Evolutionary conservation across 192 early-diverging fungal species (phyloP).

Genomic region (Gaertneriomyces semiglobifer): DNA sequence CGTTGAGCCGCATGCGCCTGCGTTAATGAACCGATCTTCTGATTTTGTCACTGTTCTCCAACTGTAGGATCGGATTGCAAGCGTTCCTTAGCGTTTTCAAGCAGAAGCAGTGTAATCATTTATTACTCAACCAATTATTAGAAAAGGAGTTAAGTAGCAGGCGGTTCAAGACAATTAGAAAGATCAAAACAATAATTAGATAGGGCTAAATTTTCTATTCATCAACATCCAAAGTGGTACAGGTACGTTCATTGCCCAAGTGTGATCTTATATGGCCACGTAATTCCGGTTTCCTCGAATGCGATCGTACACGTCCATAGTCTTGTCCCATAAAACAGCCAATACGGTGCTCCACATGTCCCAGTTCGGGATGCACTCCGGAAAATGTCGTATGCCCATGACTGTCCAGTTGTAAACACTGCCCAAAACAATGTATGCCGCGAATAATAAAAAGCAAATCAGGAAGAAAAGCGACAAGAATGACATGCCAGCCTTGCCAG

Average conservation of each 20-base stretch:
- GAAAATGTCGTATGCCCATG: slow-evolving; percentile 18
- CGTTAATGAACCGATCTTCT: not conserved
- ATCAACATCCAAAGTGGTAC: not conserved
- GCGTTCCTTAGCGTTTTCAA: slow-evolving; percentile 44
- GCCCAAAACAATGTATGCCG: slow-evolving; percentile 16
- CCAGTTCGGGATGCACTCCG: slow-evolving; percentile 24
- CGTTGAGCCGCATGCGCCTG: not conserved
- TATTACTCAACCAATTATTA: not conserved
- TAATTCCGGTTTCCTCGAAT: not conserved
- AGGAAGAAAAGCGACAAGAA: slow-evolving; percentile 7
- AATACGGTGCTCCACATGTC: slow-evolving; percentile 16
- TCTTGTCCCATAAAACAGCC: slow-evolving; percentile 7
- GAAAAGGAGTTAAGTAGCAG: not conserved
- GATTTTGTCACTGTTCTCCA: not conserved
- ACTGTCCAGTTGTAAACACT: slow-evolving; percentile 21
- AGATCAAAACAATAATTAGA: not conserved
- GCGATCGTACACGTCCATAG: too few relatives aligned
- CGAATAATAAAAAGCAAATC: slow-evolving; percentile 5
- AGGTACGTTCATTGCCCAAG: not conserved
- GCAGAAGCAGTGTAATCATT: slow-evolving; percentile 42
- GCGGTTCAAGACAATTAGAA: not conserved
- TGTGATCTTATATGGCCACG: not conserved
- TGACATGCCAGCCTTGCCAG: slow-evolving; percentile 5
- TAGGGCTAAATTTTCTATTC: not conserved
- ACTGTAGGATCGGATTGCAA: slow-evolving; percentile 46